Base-by-base conservation (phyloP, 2,329 filamentous ascomycete species). In the Juglanconis juglandina region DNA sequence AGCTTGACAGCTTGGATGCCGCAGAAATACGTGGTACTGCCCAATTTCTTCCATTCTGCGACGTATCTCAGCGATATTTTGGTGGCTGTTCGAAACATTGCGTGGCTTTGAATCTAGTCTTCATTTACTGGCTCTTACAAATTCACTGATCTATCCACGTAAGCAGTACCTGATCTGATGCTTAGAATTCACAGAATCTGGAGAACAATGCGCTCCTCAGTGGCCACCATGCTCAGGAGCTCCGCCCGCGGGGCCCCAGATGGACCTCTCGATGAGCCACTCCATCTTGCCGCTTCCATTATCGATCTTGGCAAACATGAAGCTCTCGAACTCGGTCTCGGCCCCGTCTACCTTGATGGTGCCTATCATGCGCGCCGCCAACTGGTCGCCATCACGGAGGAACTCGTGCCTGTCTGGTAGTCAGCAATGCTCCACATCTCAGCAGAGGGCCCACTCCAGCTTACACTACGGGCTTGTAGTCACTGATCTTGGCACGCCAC, bases 301-400 rank as follows among this genome's bases (percentile, higher is more conserved):
- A 44, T 68, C 59, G 24, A 72, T 61, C 56, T 68, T 69, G 10
- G 58, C 71, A 56, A 72, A 71, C 59, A 72, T 66, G 56, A 69
- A 71, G 59, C 66, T 72, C 66, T 71, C 69, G 53, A 71, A 71
- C 1, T 61, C 30, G 2, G 60, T 67, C 10, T 66, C 66, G 0
- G 42, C 34, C 1, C 69, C 68, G 1, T 68, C 64, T 3, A 70
- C 60, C 48, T 71, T 71, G 47, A 71, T 67, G 6, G 62, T 68
- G 3, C 70, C 70, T 1, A 65, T 69, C 66, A 72, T 69, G 13
- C 64, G 68, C 6, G 70, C 71, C 9, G 70, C 69, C 11, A 72
- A 42, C 57, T 66, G 66, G 53, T 71, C 61, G n/a, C 67, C 69
- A 47, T 72, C 68, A 13, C 69, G 70, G 17, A 71, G 67, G 44